Conservation (phyloP, 441 rosid genomes). For the Lagerstroemia fauriei region DNA sequence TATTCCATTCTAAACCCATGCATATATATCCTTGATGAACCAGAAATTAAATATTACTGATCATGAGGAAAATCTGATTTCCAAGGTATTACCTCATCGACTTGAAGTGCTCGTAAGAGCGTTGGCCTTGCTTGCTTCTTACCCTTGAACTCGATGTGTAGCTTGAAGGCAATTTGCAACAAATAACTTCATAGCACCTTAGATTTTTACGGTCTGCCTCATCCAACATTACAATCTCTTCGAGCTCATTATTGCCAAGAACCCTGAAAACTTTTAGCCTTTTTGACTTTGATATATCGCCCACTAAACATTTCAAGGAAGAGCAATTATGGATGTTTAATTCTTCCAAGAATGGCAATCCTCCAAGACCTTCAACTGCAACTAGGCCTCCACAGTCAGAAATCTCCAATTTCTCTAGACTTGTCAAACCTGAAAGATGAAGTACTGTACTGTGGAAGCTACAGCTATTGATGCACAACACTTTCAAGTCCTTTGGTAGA, state of each 20-base stretch:
- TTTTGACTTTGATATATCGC: neutral
- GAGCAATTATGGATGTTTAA: neutral
- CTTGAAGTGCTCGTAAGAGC: too few relatives aligned
- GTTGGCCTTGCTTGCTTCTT: too few relatives aligned
- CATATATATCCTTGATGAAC: too few relatives aligned
- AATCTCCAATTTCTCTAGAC: neutral
- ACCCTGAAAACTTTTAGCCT: neutral
- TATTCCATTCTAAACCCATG: too few relatives aligned
- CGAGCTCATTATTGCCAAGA: neutral
- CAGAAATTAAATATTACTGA: too few relatives aligned
- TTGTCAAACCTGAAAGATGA: conserved; percentile 4
- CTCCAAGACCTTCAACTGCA: neutral
- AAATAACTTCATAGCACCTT: rapidly evolving
- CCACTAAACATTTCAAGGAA: conserved; percentile 1
- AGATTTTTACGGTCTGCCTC: neutral
- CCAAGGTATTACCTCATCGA: too few relatives aligned
- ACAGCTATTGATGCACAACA: neutral
- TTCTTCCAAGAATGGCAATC: neutral
- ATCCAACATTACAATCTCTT: neutral
- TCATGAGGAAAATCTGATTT: too few relatives aligned
- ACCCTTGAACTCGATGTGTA: neutral
- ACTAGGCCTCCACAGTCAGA: neutral
- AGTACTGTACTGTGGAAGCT: neutral
- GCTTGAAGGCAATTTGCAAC: neutral
- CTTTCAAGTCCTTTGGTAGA: neutral